Conservation (phyloP, 2,329 filamentous ascomycete species). For the Aspergillus melleus region DNA sequence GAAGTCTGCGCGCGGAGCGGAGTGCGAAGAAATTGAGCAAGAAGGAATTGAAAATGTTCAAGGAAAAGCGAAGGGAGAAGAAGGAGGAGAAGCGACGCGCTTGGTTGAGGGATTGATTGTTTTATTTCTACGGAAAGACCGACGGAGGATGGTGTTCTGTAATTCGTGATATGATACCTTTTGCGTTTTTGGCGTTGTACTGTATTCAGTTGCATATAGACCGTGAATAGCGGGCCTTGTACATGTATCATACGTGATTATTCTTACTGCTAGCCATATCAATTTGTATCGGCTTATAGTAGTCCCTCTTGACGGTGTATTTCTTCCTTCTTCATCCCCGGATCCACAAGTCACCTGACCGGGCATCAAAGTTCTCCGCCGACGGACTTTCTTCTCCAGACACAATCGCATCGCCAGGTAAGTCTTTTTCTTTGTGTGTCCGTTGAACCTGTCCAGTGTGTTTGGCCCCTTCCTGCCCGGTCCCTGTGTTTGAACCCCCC, state of each 20-base stretch:
- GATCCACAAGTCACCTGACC: constrained; percentile 15
- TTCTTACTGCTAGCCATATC: background rate
- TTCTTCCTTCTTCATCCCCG: background rate
- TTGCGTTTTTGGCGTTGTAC: constrained; percentile 15
- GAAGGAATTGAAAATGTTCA: constrained; percentile 85
- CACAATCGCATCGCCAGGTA: background rate
- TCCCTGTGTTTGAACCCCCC: background rate
- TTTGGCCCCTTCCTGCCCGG: background rate
- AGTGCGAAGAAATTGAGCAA: constrained; percentile 80
- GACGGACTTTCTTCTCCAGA: background rate
- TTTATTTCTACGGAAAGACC: background rate
- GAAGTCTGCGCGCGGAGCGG: constrained; percentile 87
- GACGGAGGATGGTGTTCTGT: constrained; percentile 4
- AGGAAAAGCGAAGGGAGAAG: constrained; percentile 81
- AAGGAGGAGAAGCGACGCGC: constrained; percentile 94
- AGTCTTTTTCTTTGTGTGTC: background rate
- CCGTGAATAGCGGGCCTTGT: background rate
- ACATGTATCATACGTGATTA: constrained; percentile 8
- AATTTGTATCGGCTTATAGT: background rate
- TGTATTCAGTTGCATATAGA: constrained; percentile 15
- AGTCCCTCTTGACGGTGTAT: too few relatives aligned
- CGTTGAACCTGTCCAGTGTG: background rate
- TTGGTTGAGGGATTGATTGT: constrained; percentile 77
- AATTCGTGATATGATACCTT: constrained; percentile 17
- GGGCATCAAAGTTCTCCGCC: constrained; percentile 11